Evolutionary conservation across 495 filamentous ascomycete species (phyloP), one percentile per base, ranked within the genome.

Genomic region (Penicillium daleae): DNA sequence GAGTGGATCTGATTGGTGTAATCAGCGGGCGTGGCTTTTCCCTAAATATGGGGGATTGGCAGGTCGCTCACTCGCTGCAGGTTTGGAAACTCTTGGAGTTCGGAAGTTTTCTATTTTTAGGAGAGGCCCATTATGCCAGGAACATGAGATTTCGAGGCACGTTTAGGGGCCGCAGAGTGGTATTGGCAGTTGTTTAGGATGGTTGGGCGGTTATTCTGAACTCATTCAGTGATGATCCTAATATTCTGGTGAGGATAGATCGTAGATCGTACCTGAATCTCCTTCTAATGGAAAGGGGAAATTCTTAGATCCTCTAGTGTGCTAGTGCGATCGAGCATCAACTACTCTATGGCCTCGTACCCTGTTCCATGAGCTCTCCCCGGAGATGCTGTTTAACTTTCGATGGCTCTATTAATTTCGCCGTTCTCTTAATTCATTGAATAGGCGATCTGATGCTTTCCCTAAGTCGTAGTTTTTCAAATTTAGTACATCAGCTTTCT

Each of bases 31-130:
- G 19, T n/a, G 32, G 51, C 29, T 22, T n/a, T 51, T n/a, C 51
- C 51, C 51, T 9, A n/a, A 54, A 37, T 54, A 54, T 31, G 51
- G 32, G 51, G 51, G 32, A 50, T 50, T 24, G 46, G 46, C 46
- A 46, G 42, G 42, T 46, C 42, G n/a, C n/a, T n/a, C n/a, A n/a
- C n/a, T n/a, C n/a, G 42, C 42, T 46, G 42, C 42, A 46, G 21
- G 42, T 22, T 8, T 48, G 42, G 19, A 12, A 48, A 17, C 5
- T n/a, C n/a, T n/a, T n/a, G n/a, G n/a, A n/a, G n/a, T 6, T n/a
- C 1, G 21, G 19, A 48, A 22, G 44, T 48, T 21, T 2, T 10
- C 46, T 50, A 50, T 50, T 50, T 50, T 50, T 50, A 50, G 46
- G 46, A 46, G 42, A 7, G 26, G 15, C 46, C 24, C 21, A 15